Base-by-base conservation (phyloP, 768 basidiomycete species). In the Piloderma croceum region DNA sequence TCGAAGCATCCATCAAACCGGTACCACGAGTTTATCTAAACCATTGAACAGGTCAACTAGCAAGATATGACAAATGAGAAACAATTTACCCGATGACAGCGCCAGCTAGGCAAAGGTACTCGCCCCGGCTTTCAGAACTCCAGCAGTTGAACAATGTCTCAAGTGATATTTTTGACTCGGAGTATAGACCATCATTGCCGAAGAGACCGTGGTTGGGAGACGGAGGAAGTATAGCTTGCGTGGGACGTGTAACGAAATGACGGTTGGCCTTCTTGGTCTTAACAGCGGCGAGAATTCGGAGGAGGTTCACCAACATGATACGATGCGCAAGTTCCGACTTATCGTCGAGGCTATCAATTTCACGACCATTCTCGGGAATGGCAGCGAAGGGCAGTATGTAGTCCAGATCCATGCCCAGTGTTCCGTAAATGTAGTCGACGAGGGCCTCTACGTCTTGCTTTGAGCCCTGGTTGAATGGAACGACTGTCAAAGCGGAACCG, bases 1-100 rank as follows among this genome's bases (percentile, higher is more conserved):
- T 93, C 32, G 90, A 93, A 3, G 92, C 85, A 42, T 77, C 83
- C 96, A 99, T 98, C 37, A 99, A 68, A 43, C 94, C 93, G 7
- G 96, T 99, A 23, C 96, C 96, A 47, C 96, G 90, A 34, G 93
- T 97, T 93, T 93, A 99, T 24, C 89, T 90, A n/a, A n/a, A n/a
- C n/a, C n/a, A n/a, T n/a, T n/a, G 45, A 3, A 45, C 31, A 23
- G 20, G 37, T 39, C 43, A 40, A 42, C 35, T 50, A 12, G 41
- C 20, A 49, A 29, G 38, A 21, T 7, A 18, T 13, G 33, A 34
- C 32, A 25, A 23, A 43, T 31, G 35, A 9, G n/a, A 9, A 33
- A 25, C 24, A 35, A 58, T 84, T 46, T 62, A 89, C 90, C 92
- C 96, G 49, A 99, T 98, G 47, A 99, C 94, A 27, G 96, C 94